phyloP scores from a whole-genome alignment of 1,139 yeast genomes.

The Meyerozyma smithsonii region DNA sequence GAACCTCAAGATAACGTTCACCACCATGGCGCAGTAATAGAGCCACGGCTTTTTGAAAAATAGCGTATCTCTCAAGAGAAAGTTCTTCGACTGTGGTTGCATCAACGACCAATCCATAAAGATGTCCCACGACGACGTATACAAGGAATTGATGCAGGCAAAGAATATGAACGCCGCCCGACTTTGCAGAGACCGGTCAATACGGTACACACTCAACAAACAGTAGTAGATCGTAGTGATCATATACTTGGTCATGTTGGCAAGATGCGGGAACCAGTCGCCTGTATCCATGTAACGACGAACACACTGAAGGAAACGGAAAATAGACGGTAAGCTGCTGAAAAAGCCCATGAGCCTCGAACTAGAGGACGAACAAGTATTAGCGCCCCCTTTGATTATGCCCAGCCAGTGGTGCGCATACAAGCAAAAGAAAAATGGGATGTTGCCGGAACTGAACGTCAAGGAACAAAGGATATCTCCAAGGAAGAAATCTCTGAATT shows the following conservation, averaged over 20 bases:
- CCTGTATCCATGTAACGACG: slow-evolving; percentile 92
- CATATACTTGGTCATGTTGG: slow-evolving; percentile 79
- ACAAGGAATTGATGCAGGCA: slow-evolving; percentile 69
- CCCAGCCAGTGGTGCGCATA: slow-evolving; percentile 69
- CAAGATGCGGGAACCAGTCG: slow-evolving; percentile 94
- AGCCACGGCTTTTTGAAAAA: slow-evolving; percentile 51
- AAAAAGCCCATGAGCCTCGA: slow-evolving; percentile 81
- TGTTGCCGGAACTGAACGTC: slow-evolving; percentile 81
- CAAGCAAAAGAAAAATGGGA: slow-evolving; percentile 80
- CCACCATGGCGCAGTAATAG: slow-evolving; percentile 71
- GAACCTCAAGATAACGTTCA: slow-evolving; percentile 71
- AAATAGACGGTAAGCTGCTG: slow-evolving; percentile 77
- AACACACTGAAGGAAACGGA: slow-evolving; percentile 87
- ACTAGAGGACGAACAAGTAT: slow-evolving; percentile 68
- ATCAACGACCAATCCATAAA: slow-evolving; percentile 93
- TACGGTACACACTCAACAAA: slow-evolving; percentile 76
- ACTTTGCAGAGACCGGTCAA: slow-evolving; percentile 39
- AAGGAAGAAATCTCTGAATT: slow-evolving; percentile 85
- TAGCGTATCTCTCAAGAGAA: slow-evolving; percentile 65
- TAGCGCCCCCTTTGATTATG: slow-evolving; percentile 29
- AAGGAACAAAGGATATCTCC: slow-evolving; percentile 89
- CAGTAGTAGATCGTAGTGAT: slow-evolving; percentile 65
- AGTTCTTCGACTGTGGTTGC: slow-evolving; percentile 57
- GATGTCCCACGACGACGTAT: slow-evolving; percentile 79
- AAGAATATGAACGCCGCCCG: slow-evolving; percentile 63